Evolutionary conservation across 345 rosid species (phyloP).

Genomic region (Syzygium aromaticum): DNA sequence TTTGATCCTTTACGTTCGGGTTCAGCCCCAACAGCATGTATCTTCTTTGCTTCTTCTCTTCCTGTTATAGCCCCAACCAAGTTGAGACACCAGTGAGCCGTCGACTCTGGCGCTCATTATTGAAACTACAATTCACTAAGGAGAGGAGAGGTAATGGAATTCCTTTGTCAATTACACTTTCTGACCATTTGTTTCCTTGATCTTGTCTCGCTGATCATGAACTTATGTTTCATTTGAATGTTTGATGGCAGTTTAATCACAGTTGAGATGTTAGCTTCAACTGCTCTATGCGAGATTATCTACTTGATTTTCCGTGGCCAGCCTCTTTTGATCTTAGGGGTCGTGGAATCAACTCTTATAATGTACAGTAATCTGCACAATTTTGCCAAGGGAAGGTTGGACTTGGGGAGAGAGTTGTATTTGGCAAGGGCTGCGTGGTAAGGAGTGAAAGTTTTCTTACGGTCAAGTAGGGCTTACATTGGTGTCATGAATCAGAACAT

Average conservation of each 20-base stretch:
- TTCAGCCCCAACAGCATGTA: conserved; percentile 11
- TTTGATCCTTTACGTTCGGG: too few relatives aligned
- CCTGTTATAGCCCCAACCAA: conserved; percentile 53
- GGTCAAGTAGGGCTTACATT: too few relatives aligned
- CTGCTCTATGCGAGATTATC: conserved; percentile 65
- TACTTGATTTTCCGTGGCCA: conserved; percentile 79
- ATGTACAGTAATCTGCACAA: conserved; percentile 11
- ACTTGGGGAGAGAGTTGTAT: conserved; percentile 46
- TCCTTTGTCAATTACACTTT: too few relatives aligned
- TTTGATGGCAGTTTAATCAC: conserved; percentile 62
- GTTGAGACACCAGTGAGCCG: neutral
- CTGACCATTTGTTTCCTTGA: neutral
- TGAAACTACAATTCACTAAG: too few relatives aligned
- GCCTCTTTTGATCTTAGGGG: conserved; percentile 73
- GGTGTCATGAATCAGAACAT: too few relatives aligned
- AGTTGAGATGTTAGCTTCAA: conserved; percentile 65
- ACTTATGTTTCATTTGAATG: neutral
- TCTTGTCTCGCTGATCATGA: neutral
- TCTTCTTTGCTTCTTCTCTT: conserved; percentile 82
- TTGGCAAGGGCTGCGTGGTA: conserved; percentile 81
- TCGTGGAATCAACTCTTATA: conserved; percentile 66
- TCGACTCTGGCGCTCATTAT: neutral
- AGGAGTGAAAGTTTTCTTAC: neutral
- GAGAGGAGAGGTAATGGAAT: too few relatives aligned
- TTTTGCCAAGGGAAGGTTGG: conserved; percentile 51